Conservation (phyloP, 441 rosid species). For the Adansonia gregorii region DNA sequence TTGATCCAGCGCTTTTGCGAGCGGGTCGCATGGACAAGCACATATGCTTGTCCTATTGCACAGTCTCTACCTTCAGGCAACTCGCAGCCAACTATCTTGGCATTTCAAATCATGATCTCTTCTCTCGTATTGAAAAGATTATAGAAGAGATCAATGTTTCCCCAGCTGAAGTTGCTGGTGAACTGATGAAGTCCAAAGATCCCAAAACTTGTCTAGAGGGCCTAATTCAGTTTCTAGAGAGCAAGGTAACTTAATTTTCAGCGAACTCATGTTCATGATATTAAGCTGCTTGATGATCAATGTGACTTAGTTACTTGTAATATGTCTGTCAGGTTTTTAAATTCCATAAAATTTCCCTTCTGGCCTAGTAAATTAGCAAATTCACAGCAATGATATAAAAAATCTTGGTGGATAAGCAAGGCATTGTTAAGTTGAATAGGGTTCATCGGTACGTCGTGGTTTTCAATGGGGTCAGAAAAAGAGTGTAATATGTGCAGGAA, state of each 20-base stretch:
- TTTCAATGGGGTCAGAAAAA: background rate
- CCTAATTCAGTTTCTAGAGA: slow-evolving; percentile 37
- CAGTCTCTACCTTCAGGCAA: slow-evolving; percentile 42
- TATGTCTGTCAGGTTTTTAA: too few species aligned
- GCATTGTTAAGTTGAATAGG: background rate
- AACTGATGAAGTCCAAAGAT: slow-evolving; percentile 38
- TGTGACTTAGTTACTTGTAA: background rate
- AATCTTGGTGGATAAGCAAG: too few species aligned
- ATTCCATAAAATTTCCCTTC: too few species aligned
- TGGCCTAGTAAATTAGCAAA: too few species aligned
- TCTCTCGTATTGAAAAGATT: slow-evolving; percentile 29
- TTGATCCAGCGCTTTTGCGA: slow-evolving; percentile 45
- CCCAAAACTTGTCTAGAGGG: slow-evolving; percentile 28
- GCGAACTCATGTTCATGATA: background rate
- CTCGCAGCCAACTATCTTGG: slow-evolving; percentile 42
- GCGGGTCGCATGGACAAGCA: slow-evolving; percentile 58
- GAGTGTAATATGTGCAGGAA: background rate
- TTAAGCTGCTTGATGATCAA: background rate
- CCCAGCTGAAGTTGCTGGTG: slow-evolving; percentile 47
- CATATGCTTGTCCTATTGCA: slow-evolving; percentile 46
- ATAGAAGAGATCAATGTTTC: slow-evolving; percentile 25
- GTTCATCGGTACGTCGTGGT: background rate
- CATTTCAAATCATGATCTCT: slow-evolving; percentile 34
- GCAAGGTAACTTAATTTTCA: slow-evolving; percentile 34
- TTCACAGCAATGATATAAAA: too few species aligned